These are phyloP conservation scores for Tranzscheliella williamsii DNA, from an alignment of 1,284 basidiomycete genomes.

Conservation along the genomic window DNA sequence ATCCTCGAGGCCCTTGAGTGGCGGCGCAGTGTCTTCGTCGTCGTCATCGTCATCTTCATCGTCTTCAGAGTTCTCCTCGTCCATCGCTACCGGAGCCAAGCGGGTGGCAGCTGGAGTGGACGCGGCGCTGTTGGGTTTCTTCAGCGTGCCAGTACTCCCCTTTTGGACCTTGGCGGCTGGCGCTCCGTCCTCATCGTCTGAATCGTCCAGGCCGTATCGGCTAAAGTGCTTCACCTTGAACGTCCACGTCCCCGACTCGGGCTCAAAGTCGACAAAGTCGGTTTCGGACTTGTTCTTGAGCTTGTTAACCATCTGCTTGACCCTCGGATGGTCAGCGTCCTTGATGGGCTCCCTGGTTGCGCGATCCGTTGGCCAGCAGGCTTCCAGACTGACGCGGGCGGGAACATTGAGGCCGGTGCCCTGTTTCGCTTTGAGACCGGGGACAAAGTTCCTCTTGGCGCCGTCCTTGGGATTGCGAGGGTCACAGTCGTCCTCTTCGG, in stretches of 20 bases:
- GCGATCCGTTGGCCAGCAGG: constrained; percentile 89
- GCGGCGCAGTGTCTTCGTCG: constrained; percentile 40
- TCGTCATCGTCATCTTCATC: constrained; percentile 27
- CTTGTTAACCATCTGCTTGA: constrained; percentile 77
- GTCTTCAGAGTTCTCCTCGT: constrained; percentile 9
- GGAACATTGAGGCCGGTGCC: constrained; percentile 88
- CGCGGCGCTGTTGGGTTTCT: constrained; percentile 5
- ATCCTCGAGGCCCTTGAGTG: constrained; percentile 28
- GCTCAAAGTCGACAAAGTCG: constrained; percentile 79
- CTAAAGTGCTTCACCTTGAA: constrained; percentile 89
- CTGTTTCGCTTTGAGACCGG: constrained; percentile 67
- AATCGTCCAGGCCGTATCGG: constrained; percentile 60
- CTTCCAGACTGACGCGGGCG: constrained; percentile 76
- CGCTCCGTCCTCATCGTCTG: constrained; percentile 39
- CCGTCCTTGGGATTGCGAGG: constrained; percentile 53
- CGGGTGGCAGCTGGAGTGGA: constrained; percentile 23
- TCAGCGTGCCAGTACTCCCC: constrained; percentile 2
- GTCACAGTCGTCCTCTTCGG: constrained; percentile 67
- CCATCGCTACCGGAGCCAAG: constrained; percentile 19
- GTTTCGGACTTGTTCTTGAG: constrained; percentile 84
- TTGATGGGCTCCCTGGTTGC: constrained; percentile 87
- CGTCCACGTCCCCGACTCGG: constrained; percentile 82
- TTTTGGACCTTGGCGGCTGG: constrained; percentile 1
- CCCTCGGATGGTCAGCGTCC: constrained; percentile 73
- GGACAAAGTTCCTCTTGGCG: constrained; percentile 50